Evolutionary conservation across 1,139 yeast species (phyloP).

Genomic region (Blastobotrys indianensis): DNA sequence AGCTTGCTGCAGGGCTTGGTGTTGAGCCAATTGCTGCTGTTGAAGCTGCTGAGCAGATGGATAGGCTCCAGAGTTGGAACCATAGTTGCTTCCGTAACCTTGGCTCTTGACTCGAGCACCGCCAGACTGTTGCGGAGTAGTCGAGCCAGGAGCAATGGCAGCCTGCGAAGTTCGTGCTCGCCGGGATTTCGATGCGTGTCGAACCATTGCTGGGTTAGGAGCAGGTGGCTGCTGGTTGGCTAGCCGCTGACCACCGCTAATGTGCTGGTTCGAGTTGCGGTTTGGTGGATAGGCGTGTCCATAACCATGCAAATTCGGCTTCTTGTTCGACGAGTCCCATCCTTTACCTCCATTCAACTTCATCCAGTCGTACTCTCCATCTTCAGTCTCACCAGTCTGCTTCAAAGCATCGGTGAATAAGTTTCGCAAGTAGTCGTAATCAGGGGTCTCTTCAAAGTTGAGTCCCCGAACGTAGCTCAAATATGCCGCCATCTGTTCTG

Average conservation of each 20-base stretch:
- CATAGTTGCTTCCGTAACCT: slow-evolving; percentile 14
- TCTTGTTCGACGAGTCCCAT: slow-evolving; percentile 78
- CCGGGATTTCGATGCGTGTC: slow-evolving; percentile 31
- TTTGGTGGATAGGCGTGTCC: slow-evolving; percentile 61
- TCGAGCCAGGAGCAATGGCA: not conserved
- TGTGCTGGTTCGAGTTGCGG: slow-evolving; percentile 26
- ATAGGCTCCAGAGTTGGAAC: slow-evolving; percentile 17
- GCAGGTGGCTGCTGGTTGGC: slow-evolving; percentile 23
- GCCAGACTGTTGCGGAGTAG: slow-evolving; percentile 3
- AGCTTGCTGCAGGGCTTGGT: slow-evolving; percentile 17
- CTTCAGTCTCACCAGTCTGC: slow-evolving; percentile 66
- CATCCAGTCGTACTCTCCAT: slow-evolving; percentile 93
- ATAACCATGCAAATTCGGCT: slow-evolving; percentile 87
- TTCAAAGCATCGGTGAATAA: slow-evolving; percentile 69
- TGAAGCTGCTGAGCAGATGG: slow-evolving; percentile 19
- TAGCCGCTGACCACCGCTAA: slow-evolving; percentile 25
- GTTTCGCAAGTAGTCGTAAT: slow-evolving; percentile 75
- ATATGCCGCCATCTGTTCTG: slow-evolving; percentile 81
- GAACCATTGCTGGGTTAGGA: slow-evolving; percentile 30
- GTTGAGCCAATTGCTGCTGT: slow-evolving; percentile 16
- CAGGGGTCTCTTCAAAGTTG: slow-evolving; percentile 92
- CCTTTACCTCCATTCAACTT: slow-evolving; percentile 87
- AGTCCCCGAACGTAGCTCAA: slow-evolving; percentile 75
- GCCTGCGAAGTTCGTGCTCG: slow-evolving; percentile 21
- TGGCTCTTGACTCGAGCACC: slow-evolving; percentile 1